Evolutionary conservation across 345 rosid genomes (phyloP).

Genomic region (Populus alba): DNA sequence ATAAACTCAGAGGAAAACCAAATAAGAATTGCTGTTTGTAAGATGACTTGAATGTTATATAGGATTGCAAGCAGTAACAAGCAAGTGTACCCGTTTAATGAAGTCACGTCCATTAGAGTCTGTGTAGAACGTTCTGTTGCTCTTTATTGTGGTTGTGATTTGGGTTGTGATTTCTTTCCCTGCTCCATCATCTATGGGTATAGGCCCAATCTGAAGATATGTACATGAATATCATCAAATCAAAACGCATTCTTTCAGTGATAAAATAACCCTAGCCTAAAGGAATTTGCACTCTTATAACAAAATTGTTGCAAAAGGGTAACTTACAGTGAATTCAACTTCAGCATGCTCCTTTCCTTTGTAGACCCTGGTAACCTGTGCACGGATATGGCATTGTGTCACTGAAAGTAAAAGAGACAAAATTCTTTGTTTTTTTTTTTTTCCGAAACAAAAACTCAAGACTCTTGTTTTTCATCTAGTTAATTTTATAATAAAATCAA

Average conservation of each 20-base stretch:
- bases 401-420: constrained; percentile 7
- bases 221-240: constrained; percentile 18
- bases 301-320: constrained; percentile 16
- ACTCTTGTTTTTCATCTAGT: background rate
- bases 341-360: constrained; percentile 85
- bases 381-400: constrained; percentile 15
- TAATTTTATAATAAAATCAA: background rate
- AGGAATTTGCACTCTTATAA: background rate
- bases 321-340: constrained; percentile 82
- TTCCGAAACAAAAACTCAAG: background rate
- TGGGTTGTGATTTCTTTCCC: constrained; percentile 81
- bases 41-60: too few species aligned
- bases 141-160: constrained; percentile 69
- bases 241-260: constrained; percentile 5
- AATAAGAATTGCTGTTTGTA: background rate
- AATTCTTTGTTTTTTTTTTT: background rate
- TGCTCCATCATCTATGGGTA: constrained; percentile 79
- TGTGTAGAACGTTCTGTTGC: constrained; percentile 77
- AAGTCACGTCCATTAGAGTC: constrained; percentile 97
- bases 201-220: constrained; percentile 74
- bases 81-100: constrained; percentile 64
- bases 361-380: constrained; percentile 79
- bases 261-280: background rate
- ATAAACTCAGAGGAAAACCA: background rate
- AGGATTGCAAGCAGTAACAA: too few species aligned